phyloP scores from a whole-genome alignment of 2,329 filamentous ascomycete species.

The Fusarium multiceps region DNA sequence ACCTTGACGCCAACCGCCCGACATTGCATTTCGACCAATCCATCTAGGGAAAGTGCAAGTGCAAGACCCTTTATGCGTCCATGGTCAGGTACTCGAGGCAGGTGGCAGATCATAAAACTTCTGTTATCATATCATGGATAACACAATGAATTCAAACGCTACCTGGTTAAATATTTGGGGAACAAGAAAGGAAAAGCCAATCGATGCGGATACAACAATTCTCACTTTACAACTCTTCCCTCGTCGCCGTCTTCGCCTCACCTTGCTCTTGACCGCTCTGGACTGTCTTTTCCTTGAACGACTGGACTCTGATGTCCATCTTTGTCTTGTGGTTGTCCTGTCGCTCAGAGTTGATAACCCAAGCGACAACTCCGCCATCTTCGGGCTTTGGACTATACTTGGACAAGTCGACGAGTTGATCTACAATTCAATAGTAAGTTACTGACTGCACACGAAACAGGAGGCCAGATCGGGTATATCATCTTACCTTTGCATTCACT shows the following conservation, averaged over 20 bases:
- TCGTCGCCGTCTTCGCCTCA: conserved; percentile 22
- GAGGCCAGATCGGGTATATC: conserved; percentile 21
- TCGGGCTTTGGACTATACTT: conserved; percentile 45
- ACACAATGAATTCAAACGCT: not conserved
- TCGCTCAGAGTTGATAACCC: conserved; percentile 48
- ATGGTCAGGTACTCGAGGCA: not conserved
- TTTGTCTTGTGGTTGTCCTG: conserved; percentile 48
- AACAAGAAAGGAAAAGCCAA: too few species aligned
- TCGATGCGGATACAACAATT: not conserved
- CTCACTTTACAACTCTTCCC: conserved; percentile 45
- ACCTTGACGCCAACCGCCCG: conserved; percentile 17
- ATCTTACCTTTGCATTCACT: conserved; percentile 57
- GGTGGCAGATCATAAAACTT: not conserved
- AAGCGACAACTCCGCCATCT: conserved; percentile 47
- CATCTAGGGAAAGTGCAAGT: not conserved
- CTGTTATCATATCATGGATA: not conserved
- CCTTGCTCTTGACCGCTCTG: conserved; percentile 17
- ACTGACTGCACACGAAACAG: not conserved
- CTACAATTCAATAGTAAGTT: conserved; percentile 31
- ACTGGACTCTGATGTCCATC: conserved; percentile 52
- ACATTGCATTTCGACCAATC: conserved; percentile 22
- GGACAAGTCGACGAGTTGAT: conserved; percentile 44
- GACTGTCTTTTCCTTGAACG: conserved; percentile 46
- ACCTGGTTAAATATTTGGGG: not conserved
- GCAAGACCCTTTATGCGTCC: conserved; percentile 20